These are phyloP conservation scores for Fragilaria crotonensis DNA, from an alignment of 108 stramenopile genomes.

Conservation along the genomic window DNA sequence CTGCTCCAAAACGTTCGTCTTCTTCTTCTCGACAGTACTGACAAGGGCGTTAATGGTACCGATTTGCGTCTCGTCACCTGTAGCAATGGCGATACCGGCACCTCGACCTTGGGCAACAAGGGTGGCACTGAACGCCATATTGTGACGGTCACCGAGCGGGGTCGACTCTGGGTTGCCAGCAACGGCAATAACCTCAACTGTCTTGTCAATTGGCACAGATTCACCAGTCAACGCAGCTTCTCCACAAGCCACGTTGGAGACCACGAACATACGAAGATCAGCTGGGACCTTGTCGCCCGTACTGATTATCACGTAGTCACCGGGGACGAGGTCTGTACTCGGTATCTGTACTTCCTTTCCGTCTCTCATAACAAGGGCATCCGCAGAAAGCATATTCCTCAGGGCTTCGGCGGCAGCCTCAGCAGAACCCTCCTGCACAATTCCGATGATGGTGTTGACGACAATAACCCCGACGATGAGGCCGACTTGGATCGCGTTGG, in stretches of 20 bases:
- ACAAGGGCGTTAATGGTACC: conserved; percentile 90
- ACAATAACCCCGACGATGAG: conserved; percentile 62
- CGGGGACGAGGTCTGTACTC: conserved; percentile 54
- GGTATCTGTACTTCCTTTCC: conserved; percentile 65
- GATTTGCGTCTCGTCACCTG: conserved; percentile 89
- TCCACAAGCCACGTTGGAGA: conserved; percentile 60
- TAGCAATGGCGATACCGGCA: conserved; percentile 72
- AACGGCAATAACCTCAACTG: conserved; percentile 32
- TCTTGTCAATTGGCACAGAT: conserved; percentile 84
- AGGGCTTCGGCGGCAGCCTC: conserved; percentile 74
- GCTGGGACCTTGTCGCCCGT: conserved; percentile 79
- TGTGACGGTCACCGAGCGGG: conserved; percentile 79
- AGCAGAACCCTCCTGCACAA: conserved; percentile 76
- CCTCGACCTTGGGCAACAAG: conserved; percentile 86
- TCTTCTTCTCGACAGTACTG: conserved; percentile 65
- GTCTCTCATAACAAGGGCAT: conserved; percentile 60
- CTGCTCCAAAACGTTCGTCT: conserved; percentile 91
- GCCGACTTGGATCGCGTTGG: conserved; percentile 60
- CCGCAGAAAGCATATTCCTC: conserved; percentile 71
- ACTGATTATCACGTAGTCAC: conserved; percentile 58
- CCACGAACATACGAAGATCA: conserved; percentile 79
- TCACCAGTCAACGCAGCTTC: conserved; percentile 93
- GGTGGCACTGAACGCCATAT: conserved; percentile 86
- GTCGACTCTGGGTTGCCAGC: conserved; percentile 33
- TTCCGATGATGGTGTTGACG: conserved; percentile 71